Conservation (phyloP, 768 basidiomycete species). For the Tylopilus rubrobrunneus region DNA sequence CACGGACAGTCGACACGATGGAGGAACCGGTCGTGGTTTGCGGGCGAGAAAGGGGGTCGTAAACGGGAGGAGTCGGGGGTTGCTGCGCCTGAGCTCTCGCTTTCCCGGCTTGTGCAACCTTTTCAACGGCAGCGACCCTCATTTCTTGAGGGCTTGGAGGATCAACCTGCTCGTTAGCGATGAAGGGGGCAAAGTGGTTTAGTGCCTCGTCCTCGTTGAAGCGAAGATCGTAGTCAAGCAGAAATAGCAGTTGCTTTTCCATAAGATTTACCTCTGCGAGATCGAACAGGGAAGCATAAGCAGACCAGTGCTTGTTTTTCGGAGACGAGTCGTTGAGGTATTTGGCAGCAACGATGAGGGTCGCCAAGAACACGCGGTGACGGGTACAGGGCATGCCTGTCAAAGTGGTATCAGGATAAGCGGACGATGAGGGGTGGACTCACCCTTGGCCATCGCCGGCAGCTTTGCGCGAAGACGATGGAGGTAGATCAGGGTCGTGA, state of each 20-base stretch:
- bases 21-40: constrained; percentile 29
- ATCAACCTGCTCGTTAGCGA: constrained; percentile 30
- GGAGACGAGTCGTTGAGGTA: constrained; percentile 96
- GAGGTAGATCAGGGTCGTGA: constrained; percentile 89
- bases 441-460: constrained; percentile 82
- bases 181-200: constrained; percentile 65
- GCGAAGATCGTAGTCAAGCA: constrained; percentile 90
- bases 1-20: constrained; percentile 53
- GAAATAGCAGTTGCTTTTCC: constrained; percentile 92
- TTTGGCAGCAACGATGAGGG: constrained; percentile 93
- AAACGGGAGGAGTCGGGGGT: constrained; percentile 41
- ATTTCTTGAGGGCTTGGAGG: constrained; percentile 36
- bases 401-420: constrained; percentile 8
- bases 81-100: constrained; percentile 47
- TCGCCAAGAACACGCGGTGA: constrained; percentile 93
- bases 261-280: constrained; percentile 85
- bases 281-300: constrained; percentile 73
- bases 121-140: constrained; percentile 51
- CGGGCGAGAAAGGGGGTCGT: constrained; percentile 30
- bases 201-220: constrained; percentile 83
- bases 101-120: constrained; percentile 50
- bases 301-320: constrained; percentile 92
- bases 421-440: constrained; percentile 21
- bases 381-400: constrained; percentile 83
- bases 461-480: constrained; percentile 80